A percentile compares a stretch with the other conserved stretches of the same genome.
Conservation (phyloP, 1,284 basidiomycete species). For the Afroboletus lepidellus region DNA sequence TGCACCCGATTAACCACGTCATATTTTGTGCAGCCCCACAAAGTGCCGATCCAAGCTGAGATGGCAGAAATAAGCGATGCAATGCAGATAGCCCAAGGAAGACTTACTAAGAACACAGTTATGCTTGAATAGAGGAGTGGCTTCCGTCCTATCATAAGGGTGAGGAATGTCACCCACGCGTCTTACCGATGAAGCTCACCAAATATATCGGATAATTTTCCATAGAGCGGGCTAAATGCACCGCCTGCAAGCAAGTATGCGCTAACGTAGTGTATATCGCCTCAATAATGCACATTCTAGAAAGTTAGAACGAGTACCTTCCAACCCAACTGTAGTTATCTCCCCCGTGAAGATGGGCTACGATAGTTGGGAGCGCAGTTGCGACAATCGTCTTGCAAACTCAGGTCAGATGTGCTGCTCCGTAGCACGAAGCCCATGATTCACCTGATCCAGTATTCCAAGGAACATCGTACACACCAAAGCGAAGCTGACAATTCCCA, state of each 20-base stretch:
- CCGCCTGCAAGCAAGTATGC: constrained; percentile 75
- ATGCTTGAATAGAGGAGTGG: constrained; percentile 70
- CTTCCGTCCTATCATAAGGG: constrained; percentile 57
- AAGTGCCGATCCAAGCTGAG: constrained; percentile 65
- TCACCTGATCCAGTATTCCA: constrained; percentile 58
- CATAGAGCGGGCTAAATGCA: constrained; percentile 68
- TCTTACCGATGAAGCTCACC: constrained; percentile 45
- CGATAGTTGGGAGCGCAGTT: constrained; percentile 76
- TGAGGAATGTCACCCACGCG: background rate
- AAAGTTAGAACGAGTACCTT: constrained; percentile 36
- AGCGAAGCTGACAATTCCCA: constrained; percentile 52
- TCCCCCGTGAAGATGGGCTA: constrained; percentile 63
- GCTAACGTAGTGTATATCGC: constrained; percentile 31
- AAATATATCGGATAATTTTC: constrained; percentile 68
- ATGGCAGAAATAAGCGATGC: constrained; percentile 35
- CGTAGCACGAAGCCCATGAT: constrained; percentile 1
- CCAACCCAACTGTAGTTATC: constrained; percentile 76
- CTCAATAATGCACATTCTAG: background rate
- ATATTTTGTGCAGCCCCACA: constrained; percentile 82
- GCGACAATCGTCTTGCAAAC: constrained; percentile 63
- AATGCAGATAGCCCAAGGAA: constrained; percentile 25
- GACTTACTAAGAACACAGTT: constrained; percentile 63
- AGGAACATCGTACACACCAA: constrained; percentile 50
- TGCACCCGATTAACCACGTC: constrained; percentile 69
- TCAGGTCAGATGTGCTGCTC: background rate